phyloP scores from a whole-genome alignment of 352 stramenopile genomes.

The Phytophthora hibernalis region DNA sequence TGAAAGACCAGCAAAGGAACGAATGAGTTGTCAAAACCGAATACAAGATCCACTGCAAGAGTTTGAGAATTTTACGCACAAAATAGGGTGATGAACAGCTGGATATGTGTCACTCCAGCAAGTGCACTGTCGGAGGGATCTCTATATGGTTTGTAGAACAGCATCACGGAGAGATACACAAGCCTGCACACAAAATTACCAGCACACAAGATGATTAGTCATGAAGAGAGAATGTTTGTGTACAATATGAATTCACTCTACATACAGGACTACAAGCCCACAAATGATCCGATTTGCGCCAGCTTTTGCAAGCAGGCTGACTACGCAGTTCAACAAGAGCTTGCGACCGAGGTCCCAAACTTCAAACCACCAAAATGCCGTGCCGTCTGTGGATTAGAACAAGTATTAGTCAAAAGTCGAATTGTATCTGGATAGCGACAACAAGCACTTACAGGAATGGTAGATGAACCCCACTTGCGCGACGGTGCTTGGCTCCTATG shows the following conservation, averaged over 20 bases:
- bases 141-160: slow-evolving; percentile 78
- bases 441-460: slow-evolving; percentile 63
- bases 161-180: slow-evolving; percentile 77
- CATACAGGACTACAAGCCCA: slow-evolving; percentile 73
- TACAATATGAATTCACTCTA: slow-evolving; percentile 1
- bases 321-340: slow-evolving; percentile 72
- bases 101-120: slow-evolving; percentile 68
- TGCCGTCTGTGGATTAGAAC: slow-evolving; percentile 44
- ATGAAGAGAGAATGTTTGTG: background rate
- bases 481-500: slow-evolving; percentile 72
- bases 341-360: slow-evolving; percentile 80
- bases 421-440: too few species aligned
- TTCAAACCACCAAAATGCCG: slow-evolving; percentile 81
- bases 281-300: slow-evolving; percentile 75
- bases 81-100: slow-evolving; percentile 84
- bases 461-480: slow-evolving; percentile 87
- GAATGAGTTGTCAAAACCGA: background rate
- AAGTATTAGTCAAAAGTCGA: background rate
- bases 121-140: slow-evolving; percentile 69
- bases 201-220: background rate
- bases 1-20: slow-evolving; percentile 17
- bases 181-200: slow-evolving; percentile 41
- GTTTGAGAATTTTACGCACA: slow-evolving; percentile 44
- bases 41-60: background rate
- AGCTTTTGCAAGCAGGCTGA: slow-evolving; percentile 67